Conservation (phyloP, 1,139 yeast genomes). For the Candida sanyaensis region DNA sequence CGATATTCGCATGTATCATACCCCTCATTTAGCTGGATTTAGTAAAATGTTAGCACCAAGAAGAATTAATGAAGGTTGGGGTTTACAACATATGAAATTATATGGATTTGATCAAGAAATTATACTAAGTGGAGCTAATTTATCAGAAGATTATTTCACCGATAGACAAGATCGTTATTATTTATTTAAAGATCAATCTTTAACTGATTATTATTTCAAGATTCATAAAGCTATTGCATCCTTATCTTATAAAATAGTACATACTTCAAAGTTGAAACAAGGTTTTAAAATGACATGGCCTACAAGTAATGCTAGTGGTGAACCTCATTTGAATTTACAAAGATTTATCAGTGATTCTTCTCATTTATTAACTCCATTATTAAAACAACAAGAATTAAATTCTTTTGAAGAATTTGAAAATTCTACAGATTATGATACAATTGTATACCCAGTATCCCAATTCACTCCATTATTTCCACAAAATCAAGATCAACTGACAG, state of each 20-base stretch:
- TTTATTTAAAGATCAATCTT: constrained; percentile 54
- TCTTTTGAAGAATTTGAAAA: constrained; percentile 37
- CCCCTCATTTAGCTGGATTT: constrained; percentile 80
- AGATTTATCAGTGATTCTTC: constrained; percentile 65
- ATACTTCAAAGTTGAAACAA: constrained; percentile 37
- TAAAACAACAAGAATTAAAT: constrained; percentile 44
- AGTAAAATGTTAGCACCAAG: constrained; percentile 69
- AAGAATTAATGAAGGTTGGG: constrained; percentile 87
- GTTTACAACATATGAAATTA: constrained; percentile 95
- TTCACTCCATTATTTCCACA: constrained; percentile 75
- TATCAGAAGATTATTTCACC: constrained; percentile 90
- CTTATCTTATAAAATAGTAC: constrained; percentile 63
- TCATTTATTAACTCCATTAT: constrained; percentile 54
- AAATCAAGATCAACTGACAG: constrained; percentile 68
- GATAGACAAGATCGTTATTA: constrained; percentile 95
- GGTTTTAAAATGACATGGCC: constrained; percentile 78
- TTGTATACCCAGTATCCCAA: constrained; percentile 92
- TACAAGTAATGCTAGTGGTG: constrained; percentile 63
- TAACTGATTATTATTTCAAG: constrained; percentile 72
- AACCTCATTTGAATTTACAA: constrained; percentile 63
- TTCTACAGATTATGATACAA: constrained; percentile 43
- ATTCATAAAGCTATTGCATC: constrained; percentile 68
- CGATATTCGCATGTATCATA: constrained; percentile 81
- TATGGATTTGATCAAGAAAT: constrained; percentile 94
- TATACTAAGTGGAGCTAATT: constrained; percentile 86